These are phyloP conservation scores for Boletus coccyginus DNA, from an alignment of 768 basidiomycete species.

Conservation along the genomic window DNA sequence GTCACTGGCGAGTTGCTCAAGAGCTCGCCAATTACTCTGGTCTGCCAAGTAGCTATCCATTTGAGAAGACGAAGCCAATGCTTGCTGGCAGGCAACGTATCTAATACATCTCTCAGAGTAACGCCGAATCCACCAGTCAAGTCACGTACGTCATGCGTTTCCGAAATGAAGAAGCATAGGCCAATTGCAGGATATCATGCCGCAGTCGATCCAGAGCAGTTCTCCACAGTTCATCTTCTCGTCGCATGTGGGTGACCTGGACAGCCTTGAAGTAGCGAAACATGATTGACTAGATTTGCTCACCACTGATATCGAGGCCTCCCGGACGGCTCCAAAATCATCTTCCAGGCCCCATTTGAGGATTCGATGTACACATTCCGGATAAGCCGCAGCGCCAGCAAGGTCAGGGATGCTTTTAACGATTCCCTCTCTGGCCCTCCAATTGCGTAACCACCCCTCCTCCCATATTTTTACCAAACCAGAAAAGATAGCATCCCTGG, in stretches of 20 bases:
- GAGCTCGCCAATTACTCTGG: constrained; percentile 45
- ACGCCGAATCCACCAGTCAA: constrained; percentile 6
- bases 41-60: constrained; percentile 39
- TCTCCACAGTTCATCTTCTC: constrained; percentile 35
- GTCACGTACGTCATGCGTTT: constrained; percentile 68
- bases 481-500: constrained; percentile 43
- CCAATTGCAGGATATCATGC: constrained; percentile 42
- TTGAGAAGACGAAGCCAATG: constrained; percentile 42
- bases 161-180: constrained; percentile 48
- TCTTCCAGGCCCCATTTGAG: constrained; percentile 68
- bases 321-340: constrained; percentile 79
- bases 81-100: constrained; percentile 72
- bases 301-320: constrained; percentile 65
- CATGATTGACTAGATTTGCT: constrained; percentile 29
- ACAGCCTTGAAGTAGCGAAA: constrained; percentile 15
- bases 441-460: constrained; percentile 57
- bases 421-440: constrained; percentile 79
- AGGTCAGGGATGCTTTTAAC: constrained; percentile 55
- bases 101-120: constrained; percentile 37
- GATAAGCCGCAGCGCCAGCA: constrained; percentile 40
- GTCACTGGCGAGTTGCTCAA: constrained; percentile 61
- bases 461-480: constrained; percentile 56
- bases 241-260: constrained; percentile 50
- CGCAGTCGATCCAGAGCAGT: constrained; percentile 38
- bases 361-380: constrained; percentile 50